Percentiles rank a stretch among this genome's conserved stretches.
Evolutionary conservation across 2,329 filamentous ascomycete species (phyloP).

Genomic region (Fusarium verticillioides): DNA sequence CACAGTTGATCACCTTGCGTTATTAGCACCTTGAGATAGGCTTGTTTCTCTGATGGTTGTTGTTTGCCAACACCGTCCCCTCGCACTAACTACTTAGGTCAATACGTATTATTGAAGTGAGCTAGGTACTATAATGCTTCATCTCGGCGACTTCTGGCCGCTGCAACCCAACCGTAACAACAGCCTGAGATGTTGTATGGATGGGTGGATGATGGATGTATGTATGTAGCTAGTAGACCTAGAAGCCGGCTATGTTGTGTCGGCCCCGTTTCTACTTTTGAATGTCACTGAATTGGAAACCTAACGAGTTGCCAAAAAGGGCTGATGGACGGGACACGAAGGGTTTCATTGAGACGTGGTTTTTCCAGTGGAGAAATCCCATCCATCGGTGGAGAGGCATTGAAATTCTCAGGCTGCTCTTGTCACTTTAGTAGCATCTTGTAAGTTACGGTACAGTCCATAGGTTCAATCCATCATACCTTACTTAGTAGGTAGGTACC

Average conservation of each 20-base stretch:
- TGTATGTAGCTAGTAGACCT: neutral
- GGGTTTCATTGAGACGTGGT: slow-evolving; percentile 33
- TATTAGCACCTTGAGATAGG: neutral
- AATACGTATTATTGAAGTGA: neutral
- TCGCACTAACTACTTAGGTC: neutral
- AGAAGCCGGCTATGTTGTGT: neutral
- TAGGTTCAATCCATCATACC: neutral
- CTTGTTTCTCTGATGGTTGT: neutral
- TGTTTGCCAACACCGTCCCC: neutral
- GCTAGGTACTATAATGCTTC: neutral
- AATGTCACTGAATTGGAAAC: slow-evolving; percentile 29
- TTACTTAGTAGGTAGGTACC: neutral
- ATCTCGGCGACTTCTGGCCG: neutral
- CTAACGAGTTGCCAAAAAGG: slow-evolving; percentile 29
- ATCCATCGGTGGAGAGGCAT: slow-evolving; percentile 1
- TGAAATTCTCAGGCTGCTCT: neutral
- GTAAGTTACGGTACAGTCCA: neutral
- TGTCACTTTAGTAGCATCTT: neutral
- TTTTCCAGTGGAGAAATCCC: slow-evolving; percentile 30
- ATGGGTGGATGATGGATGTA: neutral
- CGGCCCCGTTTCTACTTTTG: slow-evolving; percentile 27
- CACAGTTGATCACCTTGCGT: neutral
- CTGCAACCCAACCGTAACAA: slow-evolving; percentile 2
- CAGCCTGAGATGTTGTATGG: neutral
- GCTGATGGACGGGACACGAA: slow-evolving; percentile 16